Percentiles rank a stretch among this genome's conserved stretches.
Evolutionary conservation across 495 filamentous ascomycete genomes (phyloP).

Genomic region (Penicillium steckii): DNA sequence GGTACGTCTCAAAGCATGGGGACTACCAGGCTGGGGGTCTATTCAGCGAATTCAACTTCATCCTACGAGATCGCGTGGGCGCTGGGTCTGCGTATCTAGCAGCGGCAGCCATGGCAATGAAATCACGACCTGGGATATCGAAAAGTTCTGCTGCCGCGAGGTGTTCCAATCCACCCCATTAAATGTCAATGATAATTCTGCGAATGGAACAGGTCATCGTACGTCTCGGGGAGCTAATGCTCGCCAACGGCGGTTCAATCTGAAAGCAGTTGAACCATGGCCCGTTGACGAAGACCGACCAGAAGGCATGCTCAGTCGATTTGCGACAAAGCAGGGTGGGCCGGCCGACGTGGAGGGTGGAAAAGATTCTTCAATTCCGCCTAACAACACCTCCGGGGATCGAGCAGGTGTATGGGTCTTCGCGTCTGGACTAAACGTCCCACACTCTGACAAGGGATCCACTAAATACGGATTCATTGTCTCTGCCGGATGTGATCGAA

Average conservation of each 20-base stretch:
- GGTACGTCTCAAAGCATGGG: conserved; percentile 84
- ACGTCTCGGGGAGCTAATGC: conserved; percentile 39
- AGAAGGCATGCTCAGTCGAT: conserved; percentile 85
- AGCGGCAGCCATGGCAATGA: conserved; percentile 85
- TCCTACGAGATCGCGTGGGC: conserved; percentile 70
- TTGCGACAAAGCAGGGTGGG: conserved; percentile 59
- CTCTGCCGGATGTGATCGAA: conserved; percentile 84
- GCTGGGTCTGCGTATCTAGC: conserved; percentile 82
- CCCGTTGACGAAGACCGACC: conserved; percentile 86
- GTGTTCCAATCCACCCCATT: conserved; percentile 66
- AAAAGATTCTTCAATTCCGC: conserved; percentile 30
- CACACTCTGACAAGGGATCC: conserved; percentile 42
- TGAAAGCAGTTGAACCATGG: conserved; percentile 79
- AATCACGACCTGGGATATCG: conserved; percentile 93
- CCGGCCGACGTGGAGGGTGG: conserved; percentile 45
- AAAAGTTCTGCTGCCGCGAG: conserved; percentile 85
- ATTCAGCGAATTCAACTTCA: conserved; percentile 81
- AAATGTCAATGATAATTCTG: conserved; percentile 9
- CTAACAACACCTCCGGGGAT: conserved; percentile 41
- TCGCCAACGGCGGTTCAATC: conserved; percentile 43
- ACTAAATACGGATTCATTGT: conserved; percentile 66
- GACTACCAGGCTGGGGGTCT: conserved; percentile 73
- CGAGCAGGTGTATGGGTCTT: conserved; percentile 57
- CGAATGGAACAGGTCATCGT: conserved; percentile 19
- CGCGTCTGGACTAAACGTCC: conserved; percentile 48